phyloP scores from a whole-genome alignment of 148 eudicot species.

The Salicornia ramosissima region DNA sequence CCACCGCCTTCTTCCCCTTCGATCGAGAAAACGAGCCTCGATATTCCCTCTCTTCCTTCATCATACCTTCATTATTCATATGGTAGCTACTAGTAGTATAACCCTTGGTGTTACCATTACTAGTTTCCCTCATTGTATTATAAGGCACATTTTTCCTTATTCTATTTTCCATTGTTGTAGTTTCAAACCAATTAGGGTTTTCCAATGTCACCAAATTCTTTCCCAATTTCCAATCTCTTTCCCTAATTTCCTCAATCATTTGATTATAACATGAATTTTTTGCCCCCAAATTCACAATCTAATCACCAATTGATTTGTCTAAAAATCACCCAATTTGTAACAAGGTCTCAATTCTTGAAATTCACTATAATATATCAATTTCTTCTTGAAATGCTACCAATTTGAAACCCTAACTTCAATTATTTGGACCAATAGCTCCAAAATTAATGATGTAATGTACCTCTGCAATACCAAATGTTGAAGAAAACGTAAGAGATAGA shows the following conservation, averaged over 20 bases:
- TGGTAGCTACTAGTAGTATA: background rate
- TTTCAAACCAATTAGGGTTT: background rate
- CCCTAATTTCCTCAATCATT: slow-evolving; percentile 24
- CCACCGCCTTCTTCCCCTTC: slow-evolving; percentile 15
- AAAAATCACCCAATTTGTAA: no score
- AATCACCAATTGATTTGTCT: no score
- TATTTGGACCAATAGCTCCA: no score
- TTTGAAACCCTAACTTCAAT: no score
- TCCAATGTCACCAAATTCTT: slow-evolving; percentile 7
- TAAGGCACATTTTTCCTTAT: background rate
- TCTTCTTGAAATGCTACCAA: no score
- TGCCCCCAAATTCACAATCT: no score
- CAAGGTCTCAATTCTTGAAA: no score
- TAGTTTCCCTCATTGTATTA: background rate
- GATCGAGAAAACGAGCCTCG: slow-evolving; percentile 6
- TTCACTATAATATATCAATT: no score
- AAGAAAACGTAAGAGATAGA: background rate
- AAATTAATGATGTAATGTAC: background rate
- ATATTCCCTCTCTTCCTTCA: slow-evolving; percentile 3
- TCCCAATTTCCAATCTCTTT: slow-evolving; percentile 15
- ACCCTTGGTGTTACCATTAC: no score
- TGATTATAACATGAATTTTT: background rate
- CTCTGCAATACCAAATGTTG: slow-evolving; percentile 4
- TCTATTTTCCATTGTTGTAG: slow-evolving; percentile 1
- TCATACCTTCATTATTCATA: background rate